These are phyloP conservation scores for Carex kokanica DNA, from an alignment of 176 grass and related monocot species.

Conservation along the genomic window DNA sequence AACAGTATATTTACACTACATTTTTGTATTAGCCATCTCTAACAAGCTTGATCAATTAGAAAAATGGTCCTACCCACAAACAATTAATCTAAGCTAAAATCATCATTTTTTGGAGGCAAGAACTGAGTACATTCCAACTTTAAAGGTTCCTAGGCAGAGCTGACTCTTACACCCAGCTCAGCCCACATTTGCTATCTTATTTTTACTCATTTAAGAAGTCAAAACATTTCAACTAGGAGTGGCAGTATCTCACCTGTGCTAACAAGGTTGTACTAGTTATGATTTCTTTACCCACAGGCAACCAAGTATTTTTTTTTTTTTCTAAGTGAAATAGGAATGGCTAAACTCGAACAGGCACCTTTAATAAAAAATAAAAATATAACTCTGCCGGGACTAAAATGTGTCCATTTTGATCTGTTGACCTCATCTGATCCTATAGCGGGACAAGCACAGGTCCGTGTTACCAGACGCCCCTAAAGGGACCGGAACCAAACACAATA, in stretches of 20 bases:
- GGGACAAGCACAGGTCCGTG: background rate
- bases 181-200: background rate
- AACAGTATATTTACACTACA: background rate
- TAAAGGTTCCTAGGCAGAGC: background rate
- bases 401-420: background rate
- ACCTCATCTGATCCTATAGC: background rate
- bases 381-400: background rate
- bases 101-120: background rate
- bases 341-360: background rate
- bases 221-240: background rate
- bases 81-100: background rate
- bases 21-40: background rate
- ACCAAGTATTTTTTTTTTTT: background rate
- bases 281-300: background rate
- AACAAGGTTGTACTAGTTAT: background rate
- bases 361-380: background rate
- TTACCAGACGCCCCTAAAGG: background rate
- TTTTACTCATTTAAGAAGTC: background rate
- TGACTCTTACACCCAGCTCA: background rate
- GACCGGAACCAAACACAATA: background rate
- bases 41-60: background rate
- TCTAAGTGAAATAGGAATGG: background rate
- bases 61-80: background rate
- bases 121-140: background rate
- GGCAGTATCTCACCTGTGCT: background rate